A percentile compares a stretch with the other conserved stretches of the same genome.
Conservation (phyloP, 169 alveolate species). For the Plasmodium gonderi region DNA sequence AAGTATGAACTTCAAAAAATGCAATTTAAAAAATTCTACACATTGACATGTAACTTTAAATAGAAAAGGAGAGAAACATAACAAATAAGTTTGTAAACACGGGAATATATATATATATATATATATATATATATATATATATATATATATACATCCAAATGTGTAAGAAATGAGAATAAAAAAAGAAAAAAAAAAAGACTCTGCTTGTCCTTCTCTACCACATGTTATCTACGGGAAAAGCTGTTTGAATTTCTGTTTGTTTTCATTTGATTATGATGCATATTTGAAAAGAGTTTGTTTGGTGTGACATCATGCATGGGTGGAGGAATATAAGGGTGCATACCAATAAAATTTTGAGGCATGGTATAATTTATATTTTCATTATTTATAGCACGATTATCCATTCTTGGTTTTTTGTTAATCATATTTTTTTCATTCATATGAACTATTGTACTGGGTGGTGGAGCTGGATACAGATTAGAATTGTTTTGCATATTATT, state of each 20-base stretch:
- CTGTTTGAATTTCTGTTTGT: conserved; percentile 24
- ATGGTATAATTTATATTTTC: conserved; percentile 16
- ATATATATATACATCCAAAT: too few relatives aligned
- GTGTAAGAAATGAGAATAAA: too few relatives aligned
- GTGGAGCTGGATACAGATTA: conserved; percentile 6
- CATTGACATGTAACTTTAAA: not conserved
- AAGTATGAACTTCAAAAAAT: not conserved
- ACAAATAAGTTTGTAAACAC: not conserved
- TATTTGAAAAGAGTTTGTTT: conserved; percentile 16
- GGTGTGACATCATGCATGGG: conserved; percentile 6
- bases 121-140: too few relatives aligned
- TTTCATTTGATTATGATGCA: conserved; percentile 21
- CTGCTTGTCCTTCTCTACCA: too few relatives aligned
- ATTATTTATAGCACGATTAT: conserved; percentile 14
- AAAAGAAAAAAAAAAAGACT: not conserved
- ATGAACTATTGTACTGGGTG: conserved; percentile 2
- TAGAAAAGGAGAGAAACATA: not conserved
- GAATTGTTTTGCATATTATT: not conserved
- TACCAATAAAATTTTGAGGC: conserved; percentile 13
- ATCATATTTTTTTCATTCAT: conserved; percentile 44
- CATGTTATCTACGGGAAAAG: conserved; percentile 5
- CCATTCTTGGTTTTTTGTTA: conserved; percentile 13
- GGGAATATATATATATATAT: not conserved
- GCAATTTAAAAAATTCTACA: not conserved
- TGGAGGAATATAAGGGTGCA: conserved; percentile 17